Percentiles rank a stretch among this genome's conserved stretches.
Evolutionary conservation across 225 moss, liverwort and hornwort genomes (phyloP).

Genomic region (Ulota crispa): DNA sequence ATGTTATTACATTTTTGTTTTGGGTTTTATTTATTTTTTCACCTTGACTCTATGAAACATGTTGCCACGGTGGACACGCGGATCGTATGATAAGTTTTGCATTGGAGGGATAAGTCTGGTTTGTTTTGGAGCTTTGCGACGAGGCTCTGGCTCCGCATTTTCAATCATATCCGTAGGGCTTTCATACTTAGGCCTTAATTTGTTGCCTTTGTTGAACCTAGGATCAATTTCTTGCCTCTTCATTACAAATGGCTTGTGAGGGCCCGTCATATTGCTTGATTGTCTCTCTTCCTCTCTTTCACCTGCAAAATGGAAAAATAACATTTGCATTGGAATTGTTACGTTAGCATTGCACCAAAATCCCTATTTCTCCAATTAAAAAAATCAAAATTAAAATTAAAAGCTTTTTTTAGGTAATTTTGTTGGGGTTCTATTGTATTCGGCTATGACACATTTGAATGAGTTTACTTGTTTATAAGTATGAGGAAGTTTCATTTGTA

Average conservation of each 20-base stretch:
- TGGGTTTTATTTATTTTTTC: background rate
- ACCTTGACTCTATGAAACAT: conserved; percentile 44
- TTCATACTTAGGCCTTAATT: conserved; percentile 55
- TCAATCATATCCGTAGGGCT: conserved; percentile 45
- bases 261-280: background rate
- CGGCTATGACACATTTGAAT: fast-evolving
- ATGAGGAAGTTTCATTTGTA: fast-evolving
- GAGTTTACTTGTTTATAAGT: fast-evolving
- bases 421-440: background rate
- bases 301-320: background rate
- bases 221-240: conserved; percentile 39
- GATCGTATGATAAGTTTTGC: conserved; percentile 62
- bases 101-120: conserved; percentile 46
- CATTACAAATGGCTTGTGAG: conserved; percentile 17
- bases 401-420: no score
- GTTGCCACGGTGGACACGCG: conserved; percentile 44
- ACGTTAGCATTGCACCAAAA: fast-evolving
- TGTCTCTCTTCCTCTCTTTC: background rate
- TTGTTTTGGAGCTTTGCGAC: conserved; percentile 39
- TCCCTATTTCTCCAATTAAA: background rate
- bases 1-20: no score
- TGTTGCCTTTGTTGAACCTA: conserved; percentile 54
- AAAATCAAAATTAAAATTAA: no score
- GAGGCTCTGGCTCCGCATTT: conserved; percentile 16
- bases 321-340: fast-evolving